Percentiles rank a stretch among this genome's conserved stretches.
These are phyloP conservation scores for Termitomyces eurrhizus DNA, from an alignment of 768 basidiomycete genomes.

Conservation along the genomic window DNA sequence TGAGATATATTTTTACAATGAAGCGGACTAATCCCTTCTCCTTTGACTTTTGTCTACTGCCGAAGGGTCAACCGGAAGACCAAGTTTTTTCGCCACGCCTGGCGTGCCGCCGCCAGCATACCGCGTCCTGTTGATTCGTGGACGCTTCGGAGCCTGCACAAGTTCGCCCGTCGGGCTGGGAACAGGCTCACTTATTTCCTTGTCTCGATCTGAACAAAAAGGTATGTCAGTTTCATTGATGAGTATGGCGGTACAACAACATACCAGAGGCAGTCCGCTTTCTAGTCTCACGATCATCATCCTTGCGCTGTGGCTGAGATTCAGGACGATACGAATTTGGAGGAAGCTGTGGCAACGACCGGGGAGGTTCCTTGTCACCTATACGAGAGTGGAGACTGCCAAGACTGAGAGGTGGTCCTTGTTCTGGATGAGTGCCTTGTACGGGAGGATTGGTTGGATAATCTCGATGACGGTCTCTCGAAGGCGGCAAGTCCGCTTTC, in stretches of 20 bases:
- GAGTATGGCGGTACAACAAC: constrained; percentile 18
- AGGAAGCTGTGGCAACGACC: constrained; percentile 33
- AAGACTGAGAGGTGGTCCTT: constrained; percentile 18
- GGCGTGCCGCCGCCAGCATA: constrained; percentile 29
- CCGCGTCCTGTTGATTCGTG: constrained; percentile 53
- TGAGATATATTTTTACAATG: constrained; percentile 13
- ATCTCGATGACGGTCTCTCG: constrained; percentile 50
- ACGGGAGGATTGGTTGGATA: constrained; percentile 28
- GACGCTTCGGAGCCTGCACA: constrained; percentile 52
- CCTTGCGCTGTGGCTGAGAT: constrained; percentile 34
- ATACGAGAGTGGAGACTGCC: constrained; percentile 49
- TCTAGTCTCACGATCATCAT: constrained; percentile 64
- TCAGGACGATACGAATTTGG: constrained; percentile 42
- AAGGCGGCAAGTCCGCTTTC: constrained; percentile 35
- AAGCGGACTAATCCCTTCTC: constrained; percentile 45
- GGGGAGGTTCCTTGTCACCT: constrained; percentile 52
- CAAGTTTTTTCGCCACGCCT: constrained; percentile 47
- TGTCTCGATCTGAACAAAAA: constrained; percentile 54
- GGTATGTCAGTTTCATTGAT: constrained; percentile 3
- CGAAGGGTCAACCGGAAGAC: constrained; percentile 57
- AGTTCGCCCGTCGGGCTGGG: constrained; percentile 31
- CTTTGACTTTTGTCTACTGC: constrained; percentile 54
- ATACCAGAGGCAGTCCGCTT: constrained; percentile 73
- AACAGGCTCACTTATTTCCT: constrained; percentile 40
- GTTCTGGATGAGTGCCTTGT: constrained; percentile 20